phyloP scores from a whole-genome alignment of 129 eudicot species.

The Daucus carota region DNA sequence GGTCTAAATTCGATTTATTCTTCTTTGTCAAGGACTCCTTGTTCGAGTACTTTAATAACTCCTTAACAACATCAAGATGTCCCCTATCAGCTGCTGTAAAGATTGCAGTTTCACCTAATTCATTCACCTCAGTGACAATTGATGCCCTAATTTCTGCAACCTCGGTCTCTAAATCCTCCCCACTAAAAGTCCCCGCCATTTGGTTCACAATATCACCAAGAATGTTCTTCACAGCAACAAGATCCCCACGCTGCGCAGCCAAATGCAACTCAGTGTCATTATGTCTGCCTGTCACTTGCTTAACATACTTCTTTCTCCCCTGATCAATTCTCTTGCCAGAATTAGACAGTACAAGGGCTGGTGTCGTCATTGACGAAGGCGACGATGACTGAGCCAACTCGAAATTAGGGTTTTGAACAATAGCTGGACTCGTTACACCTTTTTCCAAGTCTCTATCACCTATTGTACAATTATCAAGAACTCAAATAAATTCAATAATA shows the following conservation, averaged over 20 bases:
- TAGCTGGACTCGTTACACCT: conserved; percentile 29
- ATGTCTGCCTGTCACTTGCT: conserved; percentile 74
- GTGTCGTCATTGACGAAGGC: conserved; percentile 56
- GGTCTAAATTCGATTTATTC: conserved; percentile 49
- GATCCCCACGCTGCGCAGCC: conserved; percentile 77
- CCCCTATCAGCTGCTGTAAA: conserved; percentile 71
- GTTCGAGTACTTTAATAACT: conserved; percentile 54
- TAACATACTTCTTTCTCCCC: conserved; percentile 76
- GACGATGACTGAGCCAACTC: conserved; percentile 55
- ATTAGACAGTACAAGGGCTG: conserved; percentile 66
- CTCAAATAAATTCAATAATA: conserved; percentile 5
- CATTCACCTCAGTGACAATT: conserved; percentile 61
- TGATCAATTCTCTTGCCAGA: conserved; percentile 82
- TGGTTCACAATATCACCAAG: conserved; percentile 56
- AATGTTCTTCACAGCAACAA: conserved; percentile 59
- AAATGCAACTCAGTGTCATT: conserved; percentile 76
- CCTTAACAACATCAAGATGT: conserved; percentile 58
- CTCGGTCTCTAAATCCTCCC: conserved; percentile 59
- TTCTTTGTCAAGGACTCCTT: conserved; percentile 40
- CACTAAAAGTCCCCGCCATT: conserved; percentile 54
- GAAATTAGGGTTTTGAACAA: conserved; percentile 22
- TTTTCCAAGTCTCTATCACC: conserved; percentile 36
- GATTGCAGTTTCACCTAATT: conserved; percentile 60
- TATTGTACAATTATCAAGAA: neutral
- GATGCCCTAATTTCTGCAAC: conserved; percentile 73